Evolutionary conservation across 2,329 filamentous ascomycete species (phyloP).

Genomic region (Aspergillus tamarii): DNA sequence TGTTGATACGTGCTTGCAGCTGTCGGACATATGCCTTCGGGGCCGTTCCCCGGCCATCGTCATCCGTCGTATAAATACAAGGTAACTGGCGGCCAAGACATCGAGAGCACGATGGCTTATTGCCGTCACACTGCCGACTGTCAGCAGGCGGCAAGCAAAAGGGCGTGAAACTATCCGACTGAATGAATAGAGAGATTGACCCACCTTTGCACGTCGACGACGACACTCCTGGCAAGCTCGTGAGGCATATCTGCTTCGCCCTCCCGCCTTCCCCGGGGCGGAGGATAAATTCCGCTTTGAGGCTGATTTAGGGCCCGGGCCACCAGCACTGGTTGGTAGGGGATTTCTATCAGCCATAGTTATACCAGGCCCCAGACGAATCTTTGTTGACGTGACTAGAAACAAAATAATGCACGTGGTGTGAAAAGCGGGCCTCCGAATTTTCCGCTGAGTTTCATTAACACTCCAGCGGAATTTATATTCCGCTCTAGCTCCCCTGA

Average conservation of each 20-base stretch:
- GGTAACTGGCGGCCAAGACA: slow-evolving; percentile 35
- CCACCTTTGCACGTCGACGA: slow-evolving; percentile 41
- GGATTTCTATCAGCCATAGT: not conserved
- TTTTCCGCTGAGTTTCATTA: not conserved
- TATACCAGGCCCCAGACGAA: not conserved
- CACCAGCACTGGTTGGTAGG: not conserved
- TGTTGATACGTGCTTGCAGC: slow-evolving; percentile 35
- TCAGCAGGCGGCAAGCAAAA: not conserved
- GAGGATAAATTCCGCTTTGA: not conserved
- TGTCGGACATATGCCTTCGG: slow-evolving; percentile 41
- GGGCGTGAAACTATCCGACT: not conserved
- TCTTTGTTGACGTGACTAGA: not conserved
- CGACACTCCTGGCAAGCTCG: slow-evolving; percentile 44
- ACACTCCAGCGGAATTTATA: not conserved
- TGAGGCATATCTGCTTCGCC: slow-evolving; percentile 29
- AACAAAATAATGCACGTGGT: not conserved
- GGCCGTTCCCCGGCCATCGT: slow-evolving; percentile 39
- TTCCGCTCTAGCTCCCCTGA: not conserved
- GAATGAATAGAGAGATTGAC: not conserved
- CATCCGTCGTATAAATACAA: slow-evolving; percentile 35
- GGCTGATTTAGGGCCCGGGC: not conserved
- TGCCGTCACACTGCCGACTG: slow-evolving; percentile 35
- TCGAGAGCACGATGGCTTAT: slow-evolving; percentile 34
- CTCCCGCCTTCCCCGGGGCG: not conserved
- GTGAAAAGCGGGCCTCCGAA: not conserved